Evolutionary conservation across 2,329 filamentous ascomycete genomes (phyloP).

Genomic region (Aspergillus ochraceoroseus): DNA sequence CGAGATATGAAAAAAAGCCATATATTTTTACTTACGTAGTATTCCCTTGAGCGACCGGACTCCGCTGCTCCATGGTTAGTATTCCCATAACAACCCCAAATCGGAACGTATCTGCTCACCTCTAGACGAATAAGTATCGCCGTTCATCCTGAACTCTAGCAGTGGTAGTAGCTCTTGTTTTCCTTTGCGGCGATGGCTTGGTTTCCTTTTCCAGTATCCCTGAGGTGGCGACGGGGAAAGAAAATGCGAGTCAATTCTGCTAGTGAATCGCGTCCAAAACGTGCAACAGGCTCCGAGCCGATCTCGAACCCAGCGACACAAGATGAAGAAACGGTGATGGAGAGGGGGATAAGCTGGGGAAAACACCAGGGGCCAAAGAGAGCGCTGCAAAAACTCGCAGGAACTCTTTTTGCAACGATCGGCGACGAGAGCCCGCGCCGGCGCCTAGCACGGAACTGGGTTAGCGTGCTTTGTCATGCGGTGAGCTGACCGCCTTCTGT

Average conservation of each 20-base stretch:
- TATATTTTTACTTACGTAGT: conserved; percentile 45
- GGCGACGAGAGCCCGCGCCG: conserved; percentile 13
- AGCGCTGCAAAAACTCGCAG: conserved; percentile 35
- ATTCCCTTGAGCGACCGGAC: conserved; percentile 50
- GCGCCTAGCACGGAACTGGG: conserved; percentile 16
- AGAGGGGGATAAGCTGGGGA: conserved; percentile 12
- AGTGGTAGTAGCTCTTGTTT: conserved; percentile 18
- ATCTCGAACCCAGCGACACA: not conserved
- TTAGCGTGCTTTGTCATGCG: conserved; percentile 22
- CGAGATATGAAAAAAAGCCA: not conserved
- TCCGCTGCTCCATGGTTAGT: conserved; percentile 42
- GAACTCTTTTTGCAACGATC: conserved; percentile 26
- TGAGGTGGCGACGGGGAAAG: conserved; percentile 3
- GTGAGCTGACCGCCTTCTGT: conserved; percentile 28
- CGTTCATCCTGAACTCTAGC: conserved; percentile 69
- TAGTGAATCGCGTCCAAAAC: too few species aligned
- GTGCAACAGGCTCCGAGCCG: too few species aligned
- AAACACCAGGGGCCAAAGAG: too few species aligned
- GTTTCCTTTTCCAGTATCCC: conserved; percentile 5
- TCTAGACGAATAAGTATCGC: conserved; percentile 73
- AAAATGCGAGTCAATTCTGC: not conserved
- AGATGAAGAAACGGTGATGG: not conserved
- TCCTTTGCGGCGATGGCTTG: conserved; percentile 10
- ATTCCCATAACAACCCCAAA: conserved; percentile 16
- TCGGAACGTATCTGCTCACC: conserved; percentile 49